Conservation (phyloP, 257 asterid species). For the Anisodus acutangulus region DNA sequence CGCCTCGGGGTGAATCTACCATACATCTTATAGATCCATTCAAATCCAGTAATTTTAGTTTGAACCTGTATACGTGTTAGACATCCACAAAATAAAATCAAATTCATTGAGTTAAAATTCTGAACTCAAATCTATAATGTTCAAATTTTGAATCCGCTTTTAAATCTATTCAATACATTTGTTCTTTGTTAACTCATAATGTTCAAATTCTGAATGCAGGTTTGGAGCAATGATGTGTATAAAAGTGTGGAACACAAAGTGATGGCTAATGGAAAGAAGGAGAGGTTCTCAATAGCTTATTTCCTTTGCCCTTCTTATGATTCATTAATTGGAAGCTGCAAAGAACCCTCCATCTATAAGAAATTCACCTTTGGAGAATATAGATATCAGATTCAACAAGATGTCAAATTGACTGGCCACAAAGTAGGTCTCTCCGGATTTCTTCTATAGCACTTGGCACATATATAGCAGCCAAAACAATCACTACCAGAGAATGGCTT, state of each 20-base stretch:
- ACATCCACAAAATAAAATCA: no score
- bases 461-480: not conserved
- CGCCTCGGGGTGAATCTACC: not conserved
- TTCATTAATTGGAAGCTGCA: constrained; percentile 53
- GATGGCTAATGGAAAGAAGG: constrained; percentile 50
- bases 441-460: not conserved
- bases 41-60: no score
- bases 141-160: not conserved
- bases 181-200: no score
- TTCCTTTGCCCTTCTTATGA: constrained; percentile 72
- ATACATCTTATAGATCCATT: not conserved
- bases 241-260: constrained; percentile 77
- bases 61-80: no score
- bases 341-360: constrained; percentile 53
- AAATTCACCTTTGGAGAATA: constrained; percentile 66
- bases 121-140: no score
- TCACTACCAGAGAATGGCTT: no score
- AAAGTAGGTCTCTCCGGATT: constrained; percentile 58
- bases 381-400: constrained; percentile 57
- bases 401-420: constrained; percentile 52
- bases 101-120: no score
- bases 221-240: constrained; percentile 77
- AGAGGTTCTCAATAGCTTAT: constrained; percentile 79
- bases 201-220: constrained; percentile 49
- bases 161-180: no score